Base-by-base conservation (phyloP, 2,329 filamentous ascomycete genomes). In the Nectriaceae sp. region DNA sequence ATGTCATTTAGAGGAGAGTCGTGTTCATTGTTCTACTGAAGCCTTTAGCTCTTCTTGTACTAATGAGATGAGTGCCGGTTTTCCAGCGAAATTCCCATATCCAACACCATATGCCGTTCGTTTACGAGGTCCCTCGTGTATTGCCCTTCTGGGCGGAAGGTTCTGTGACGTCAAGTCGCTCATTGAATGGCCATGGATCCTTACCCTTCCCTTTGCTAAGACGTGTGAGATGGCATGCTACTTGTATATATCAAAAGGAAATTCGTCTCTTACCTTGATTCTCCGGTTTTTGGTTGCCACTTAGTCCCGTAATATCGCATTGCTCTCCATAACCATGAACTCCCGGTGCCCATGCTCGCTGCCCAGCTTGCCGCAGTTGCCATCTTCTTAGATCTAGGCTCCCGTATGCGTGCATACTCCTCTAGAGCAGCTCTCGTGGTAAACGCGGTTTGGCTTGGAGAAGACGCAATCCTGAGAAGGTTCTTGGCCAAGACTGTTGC, bases 341-440 rank as follows among this genome's bases (percentile, higher is more conserved):
- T 35, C 3, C 54, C 57, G 3, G 60, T 49, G 21, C 50, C 43
- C 38, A 51, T 48, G 0, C 49, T 41, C 3, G 50, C 54, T 8
- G 51, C 44, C 33, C 54, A 29, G 22, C 43, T 50, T 13, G 59
- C 53, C 22, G 54, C 18, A 15, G 13, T 43, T 3, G 57, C 53
- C 59, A 63, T 62, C 49, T 53, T 57, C 21, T 46, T 57, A 13
- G 60, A 63, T 10, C 60, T 49, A 2, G 56, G 50, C 11, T 48
- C 52, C 5, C 60, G 51, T 4, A 40, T 26, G 1, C 37, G 43
- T 0, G 59, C 57, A 4, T 63, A 63, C 26, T 57, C 54, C 36
- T 58, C 53, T 3, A 62, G 37, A 1, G 59, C 57, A 0, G 24
- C 19, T 3, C 50, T 26, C 13, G 57, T 40, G 5, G 37, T 44